A percentile compares a stretch with the other conserved stretches of the same genome.
phyloP scores from a whole-genome alignment of 2,329 filamentous ascomycete genomes.

The Penicillium sp. region DNA sequence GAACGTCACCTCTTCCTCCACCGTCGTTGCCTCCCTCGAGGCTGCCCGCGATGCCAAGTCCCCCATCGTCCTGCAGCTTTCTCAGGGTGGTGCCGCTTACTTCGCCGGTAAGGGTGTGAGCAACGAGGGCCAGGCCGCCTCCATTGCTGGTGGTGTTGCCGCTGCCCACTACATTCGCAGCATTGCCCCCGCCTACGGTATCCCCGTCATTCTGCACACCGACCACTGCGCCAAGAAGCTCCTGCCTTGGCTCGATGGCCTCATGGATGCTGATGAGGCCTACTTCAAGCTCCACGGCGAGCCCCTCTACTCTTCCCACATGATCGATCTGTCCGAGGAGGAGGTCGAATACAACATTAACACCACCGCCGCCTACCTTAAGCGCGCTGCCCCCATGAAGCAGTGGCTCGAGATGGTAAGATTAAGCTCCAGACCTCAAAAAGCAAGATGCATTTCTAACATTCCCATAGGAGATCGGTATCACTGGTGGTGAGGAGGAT shows the following conservation, averaged over 20 bases:
- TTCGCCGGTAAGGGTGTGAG: slow-evolving; percentile 87
- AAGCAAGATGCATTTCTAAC: not conserved
- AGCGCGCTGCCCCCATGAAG: slow-evolving; percentile 94
- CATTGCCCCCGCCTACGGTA: slow-evolving; percentile 80
- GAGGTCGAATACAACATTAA: slow-evolving; percentile 84
- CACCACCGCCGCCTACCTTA: slow-evolving; percentile 89
- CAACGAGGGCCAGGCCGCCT: slow-evolving; percentile 82
- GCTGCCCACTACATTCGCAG: slow-evolving; percentile 91
- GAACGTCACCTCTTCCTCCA: slow-evolving; percentile 93
- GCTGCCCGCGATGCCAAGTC: slow-evolving; percentile 89
- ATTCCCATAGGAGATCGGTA: slow-evolving; percentile 69
- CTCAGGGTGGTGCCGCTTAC: slow-evolving; percentile 90
- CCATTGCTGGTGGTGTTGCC: slow-evolving; percentile 82
- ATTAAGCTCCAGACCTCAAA: not conserved
- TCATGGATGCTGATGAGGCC: slow-evolving; percentile 89
- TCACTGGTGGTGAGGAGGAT: slow-evolving; percentile 96
- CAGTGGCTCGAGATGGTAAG: slow-evolving; percentile 97
- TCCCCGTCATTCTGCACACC: slow-evolving; percentile 92
- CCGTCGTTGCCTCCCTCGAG: slow-evolving; percentile 83
- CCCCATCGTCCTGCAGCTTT: slow-evolving; percentile 90
- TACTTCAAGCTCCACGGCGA: slow-evolving; percentile 93
- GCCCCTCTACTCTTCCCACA: slow-evolving; percentile 94
- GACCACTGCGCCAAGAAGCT: slow-evolving; percentile 99
- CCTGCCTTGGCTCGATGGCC: slow-evolving; percentile 93
- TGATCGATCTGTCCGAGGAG: slow-evolving; percentile 98